Evolutionary conservation across 2,329 filamentous ascomycete species (phyloP), one percentile per base, ranked within the genome.

Genomic region (Aureobasidium sp.): DNA sequence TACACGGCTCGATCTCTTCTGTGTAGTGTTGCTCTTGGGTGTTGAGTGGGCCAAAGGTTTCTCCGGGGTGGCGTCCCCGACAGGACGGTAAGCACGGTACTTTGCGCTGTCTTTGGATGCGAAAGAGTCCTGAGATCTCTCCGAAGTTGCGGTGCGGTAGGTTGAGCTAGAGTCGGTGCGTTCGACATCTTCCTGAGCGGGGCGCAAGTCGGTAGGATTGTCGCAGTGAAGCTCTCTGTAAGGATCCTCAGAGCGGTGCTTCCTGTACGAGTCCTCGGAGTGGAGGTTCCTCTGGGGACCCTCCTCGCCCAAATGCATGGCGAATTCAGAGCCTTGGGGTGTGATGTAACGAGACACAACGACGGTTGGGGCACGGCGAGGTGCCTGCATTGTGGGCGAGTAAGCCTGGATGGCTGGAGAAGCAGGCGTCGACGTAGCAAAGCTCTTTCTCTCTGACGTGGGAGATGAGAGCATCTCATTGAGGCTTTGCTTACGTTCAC

Each of bases 301-400:
- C 11, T 61, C 38, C 47, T 62, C 58, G 15, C 38, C 58, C 17
- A 60, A 54, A n/a, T 61, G 63, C 27, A 57, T 49, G 13, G 60
- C 61, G 17, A 60, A 57, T 11, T 64, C 63, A 15, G 63, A 55
- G 17, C 55, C 45, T 31, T 61, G 60, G 4, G 64, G 64, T 6
- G 71, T 73, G 51, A 71, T 67, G 60, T 71, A 70, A 4, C 69
- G 66, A 17, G 69, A 70, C 9, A 73, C 66, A 1, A 71, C 65
- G n/a, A 73, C 71, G 10, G 65, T 62, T 10, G 70, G 69, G 5
- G 68, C 67, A 15, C 64, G 49, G 8, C 40, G 38, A 37, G 53
- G 53, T 25, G 53, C 40, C 11, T 57, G 53, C 29, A 46, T n/a
- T 11, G 40, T 57, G 9, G 53, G 53, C 7, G 40, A 57, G 27